These are phyloP conservation scores for Primulina eburnea DNA, from an alignment of 257 asterid genomes.

Conservation along the genomic window DNA sequence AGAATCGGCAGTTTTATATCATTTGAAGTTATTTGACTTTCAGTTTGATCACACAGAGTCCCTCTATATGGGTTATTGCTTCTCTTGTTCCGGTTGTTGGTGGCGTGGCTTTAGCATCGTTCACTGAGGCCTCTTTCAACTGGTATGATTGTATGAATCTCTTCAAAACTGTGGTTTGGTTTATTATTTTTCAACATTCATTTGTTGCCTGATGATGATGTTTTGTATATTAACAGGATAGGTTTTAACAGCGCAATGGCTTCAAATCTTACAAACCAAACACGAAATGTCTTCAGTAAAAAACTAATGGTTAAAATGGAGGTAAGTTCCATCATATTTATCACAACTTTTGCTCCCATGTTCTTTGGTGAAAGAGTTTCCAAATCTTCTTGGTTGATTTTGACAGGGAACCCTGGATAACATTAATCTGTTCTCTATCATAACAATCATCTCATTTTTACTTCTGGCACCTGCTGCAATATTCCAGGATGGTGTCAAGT, in stretches of 20 bases:
- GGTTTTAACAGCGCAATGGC: constrained; percentile 94
- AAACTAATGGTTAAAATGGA: constrained; percentile 63
- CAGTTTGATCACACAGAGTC: constrained; percentile 56
- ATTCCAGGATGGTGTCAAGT: constrained; percentile 66
- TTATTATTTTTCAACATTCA: neutral
- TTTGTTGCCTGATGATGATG: constrained; percentile 6
- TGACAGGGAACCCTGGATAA: constrained; percentile 77
- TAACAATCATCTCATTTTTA: constrained; percentile 69
- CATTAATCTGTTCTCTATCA: constrained; percentile 71
- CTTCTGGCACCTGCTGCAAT: constrained; percentile 61
- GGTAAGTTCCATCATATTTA: constrained; percentile 33
- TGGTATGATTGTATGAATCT: constrained; percentile 57
- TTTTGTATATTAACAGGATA: constrained; percentile 47
- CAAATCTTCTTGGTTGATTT: neutral
- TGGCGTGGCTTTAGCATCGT: constrained; percentile 89
- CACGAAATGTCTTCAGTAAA: constrained; percentile 83
- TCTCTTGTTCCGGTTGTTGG: constrained; percentile 84
- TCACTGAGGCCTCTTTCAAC: constrained; percentile 83
- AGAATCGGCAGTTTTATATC: constrained; percentile 11
- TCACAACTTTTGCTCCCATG: neutral
- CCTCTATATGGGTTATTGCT: constrained; percentile 65
- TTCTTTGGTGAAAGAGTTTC: neutral
- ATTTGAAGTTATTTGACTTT: constrained; percentile 31
- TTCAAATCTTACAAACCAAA: constrained; percentile 84
- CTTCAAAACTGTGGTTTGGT: neutral